Percentiles rank a stretch among this genome's conserved stretches.
phyloP scores from a whole-genome alignment of 345 rosid species.

The Lumnitzera littorea region DNA sequence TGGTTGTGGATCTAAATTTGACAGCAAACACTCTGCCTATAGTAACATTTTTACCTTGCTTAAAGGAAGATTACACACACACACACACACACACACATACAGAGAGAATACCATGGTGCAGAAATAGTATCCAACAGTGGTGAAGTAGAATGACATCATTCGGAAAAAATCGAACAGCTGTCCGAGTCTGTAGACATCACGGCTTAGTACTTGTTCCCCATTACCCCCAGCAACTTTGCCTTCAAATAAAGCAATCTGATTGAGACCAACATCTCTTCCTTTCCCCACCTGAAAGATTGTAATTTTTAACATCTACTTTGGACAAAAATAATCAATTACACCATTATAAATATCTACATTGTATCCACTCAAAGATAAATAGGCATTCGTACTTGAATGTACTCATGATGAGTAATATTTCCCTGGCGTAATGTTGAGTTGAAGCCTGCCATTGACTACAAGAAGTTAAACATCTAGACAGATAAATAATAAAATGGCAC shows the following conservation, averaged over 20 bases:
- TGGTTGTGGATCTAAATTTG: too few relatives aligned
- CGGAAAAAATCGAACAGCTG: slow-evolving; percentile 97
- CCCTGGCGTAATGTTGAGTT: slow-evolving; percentile 97
- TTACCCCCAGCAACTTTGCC: slow-evolving; percentile 99
- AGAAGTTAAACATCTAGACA: too few relatives aligned
- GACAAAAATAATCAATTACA: too few relatives aligned
- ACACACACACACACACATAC: too few relatives aligned
- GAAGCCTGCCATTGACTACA: slow-evolving; percentile 46
- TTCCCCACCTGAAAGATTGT: slow-evolving; percentile 75
- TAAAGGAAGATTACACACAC: neutral
- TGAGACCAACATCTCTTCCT: slow-evolving; percentile 98
- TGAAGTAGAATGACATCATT: slow-evolving; percentile 95
- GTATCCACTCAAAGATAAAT: neutral
- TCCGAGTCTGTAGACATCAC: slow-evolving; percentile 96
- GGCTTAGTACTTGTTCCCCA: slow-evolving; percentile 98
- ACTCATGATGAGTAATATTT: slow-evolving; percentile 96
- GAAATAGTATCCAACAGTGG: slow-evolving; percentile 89
- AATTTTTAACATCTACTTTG: too few relatives aligned
- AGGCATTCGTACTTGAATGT: slow-evolving; percentile 61
- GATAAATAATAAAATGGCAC: neutral
- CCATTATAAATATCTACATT: too few relatives aligned
- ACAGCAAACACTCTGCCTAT: too few relatives aligned
- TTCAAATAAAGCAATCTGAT: slow-evolving; percentile 96
- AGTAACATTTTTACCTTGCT: neutral
- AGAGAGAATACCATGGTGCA: slow-evolving; percentile 72